Evolutionary conservation across 805 yeast genomes (phyloP), one percentile per base, ranked within the genome.

Genomic region (Saccharomycopsis sp.): DNA sequence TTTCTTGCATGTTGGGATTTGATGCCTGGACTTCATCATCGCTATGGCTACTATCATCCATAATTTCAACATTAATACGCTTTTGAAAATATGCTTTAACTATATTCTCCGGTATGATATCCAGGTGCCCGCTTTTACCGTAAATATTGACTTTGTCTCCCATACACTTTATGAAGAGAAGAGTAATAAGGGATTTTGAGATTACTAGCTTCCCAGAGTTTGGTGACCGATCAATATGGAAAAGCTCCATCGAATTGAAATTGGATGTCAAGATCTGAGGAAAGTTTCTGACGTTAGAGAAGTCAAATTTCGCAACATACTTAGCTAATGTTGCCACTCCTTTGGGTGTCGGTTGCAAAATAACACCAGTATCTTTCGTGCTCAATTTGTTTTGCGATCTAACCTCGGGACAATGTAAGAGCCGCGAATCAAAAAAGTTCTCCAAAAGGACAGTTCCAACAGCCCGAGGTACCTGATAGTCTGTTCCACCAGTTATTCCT

Each of bases 341-440:
- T 66, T 92, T 92, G 0, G 97, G 91, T 0, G 97, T 89, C 2
- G 97, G 96, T 67, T 92, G 97, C 29, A 89, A 66, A 1, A 74
- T 60, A 75, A 72, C 2, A 70, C 4, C 21, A 12, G 21, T 16
- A n/a, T 44, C 21, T 12, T 12, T 73, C 0, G 65, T 70, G 54
- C 77, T 78, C 3, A 84, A 76, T 48, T 67, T 71, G 14, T 67
- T 62, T 50, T 87, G 67, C 0, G 96, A 89, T 64, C 92, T 73
- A 61, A 87, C 91, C 2, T 81, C 79, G 0, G 96, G 96, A 14
- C 81, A 79, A 67, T 90, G 96, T 8, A 90, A 63, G 1, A 89
- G 70, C 61, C 81, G 83, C 0, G 89, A 85, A 1, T 73, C 72
- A 75, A 80, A 82, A 65, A 85, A 87, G 24, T 73, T 68, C 37